These are phyloP conservation scores for Lenwebbia sp. DNA, from an alignment of 345 rosid species.

Conservation along the genomic window DNA sequence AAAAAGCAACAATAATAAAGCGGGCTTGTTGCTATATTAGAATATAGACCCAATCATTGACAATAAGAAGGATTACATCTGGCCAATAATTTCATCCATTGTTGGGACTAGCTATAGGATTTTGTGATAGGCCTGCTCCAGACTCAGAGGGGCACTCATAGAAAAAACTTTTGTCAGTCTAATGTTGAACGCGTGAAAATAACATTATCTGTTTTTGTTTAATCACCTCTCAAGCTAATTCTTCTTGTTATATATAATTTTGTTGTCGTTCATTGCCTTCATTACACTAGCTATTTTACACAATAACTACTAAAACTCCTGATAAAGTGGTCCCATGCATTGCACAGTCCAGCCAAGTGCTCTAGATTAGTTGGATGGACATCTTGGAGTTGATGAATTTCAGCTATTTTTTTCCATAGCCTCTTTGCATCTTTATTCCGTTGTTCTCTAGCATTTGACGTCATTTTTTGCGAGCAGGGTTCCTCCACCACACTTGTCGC, in stretches of 20 bases:
- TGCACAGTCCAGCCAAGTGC: not conserved
- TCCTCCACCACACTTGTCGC: constrained; percentile 87
- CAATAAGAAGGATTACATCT: not conserved
- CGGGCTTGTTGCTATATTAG: not conserved
- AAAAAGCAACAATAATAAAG: not conserved
- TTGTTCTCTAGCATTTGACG: not conserved
- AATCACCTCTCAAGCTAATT: not conserved
- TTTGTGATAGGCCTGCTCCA: not conserved
- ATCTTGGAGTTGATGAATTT: not conserved
- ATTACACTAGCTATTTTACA: not conserved
- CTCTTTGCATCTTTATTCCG: not conserved
- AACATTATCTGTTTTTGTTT: not conserved
- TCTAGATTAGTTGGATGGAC: not conserved
- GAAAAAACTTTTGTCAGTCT: not conserved
- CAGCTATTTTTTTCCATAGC: not conserved
- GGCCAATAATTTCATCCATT: not conserved
- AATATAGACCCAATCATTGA: not conserved
- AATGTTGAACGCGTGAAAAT: not conserved
- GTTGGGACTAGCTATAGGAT: not conserved
- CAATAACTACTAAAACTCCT: not conserved
- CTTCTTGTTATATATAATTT: not conserved
- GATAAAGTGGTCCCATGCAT: not conserved
- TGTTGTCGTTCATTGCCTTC: not conserved
- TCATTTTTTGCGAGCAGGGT: constrained; percentile 24
- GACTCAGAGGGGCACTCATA: not conserved